These are phyloP conservation scores for Eremomyces bilateralis DNA, from an alignment of 495 filamentous ascomycete species.

Conservation along the genomic window DNA sequence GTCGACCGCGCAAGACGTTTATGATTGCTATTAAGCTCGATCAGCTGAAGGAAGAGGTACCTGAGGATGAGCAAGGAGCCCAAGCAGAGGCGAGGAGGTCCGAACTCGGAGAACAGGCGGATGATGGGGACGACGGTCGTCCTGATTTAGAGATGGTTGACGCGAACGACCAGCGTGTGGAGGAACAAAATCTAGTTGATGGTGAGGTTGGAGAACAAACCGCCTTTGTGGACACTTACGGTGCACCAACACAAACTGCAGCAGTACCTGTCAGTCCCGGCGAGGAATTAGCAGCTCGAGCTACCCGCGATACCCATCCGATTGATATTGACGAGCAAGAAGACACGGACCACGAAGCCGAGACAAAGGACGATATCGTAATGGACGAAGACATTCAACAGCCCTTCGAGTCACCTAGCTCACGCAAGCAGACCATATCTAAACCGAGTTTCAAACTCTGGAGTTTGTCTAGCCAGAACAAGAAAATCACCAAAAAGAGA, in stretches of 20 bases:
- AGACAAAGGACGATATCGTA: neutral
- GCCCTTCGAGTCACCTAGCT: neutral
- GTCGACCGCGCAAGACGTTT: neutral
- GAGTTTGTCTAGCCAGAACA: neutral
- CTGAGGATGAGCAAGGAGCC: neutral
- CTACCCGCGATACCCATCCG: too few relatives aligned
- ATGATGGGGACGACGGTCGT: neutral
- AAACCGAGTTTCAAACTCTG: neutral
- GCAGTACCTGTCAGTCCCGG: too few relatives aligned
- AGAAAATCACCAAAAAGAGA: neutral
- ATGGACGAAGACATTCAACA: neutral
- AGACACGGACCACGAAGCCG: neutral
- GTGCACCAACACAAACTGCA: too few relatives aligned
- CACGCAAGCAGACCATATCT: neutral
- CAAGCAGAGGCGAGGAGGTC: neutral
- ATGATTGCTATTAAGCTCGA: neutral
- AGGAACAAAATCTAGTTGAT: neutral
- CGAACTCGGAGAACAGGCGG: neutral
- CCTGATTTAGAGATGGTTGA: neutral
- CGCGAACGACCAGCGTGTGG: neutral
- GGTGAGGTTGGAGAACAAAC: neutral
- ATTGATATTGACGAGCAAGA: too few relatives aligned
- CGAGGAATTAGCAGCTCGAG: too few relatives aligned
- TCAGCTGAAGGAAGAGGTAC: neutral
- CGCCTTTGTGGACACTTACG: too few relatives aligned